A percentile compares a stretch with the other conserved stretches of the same genome.
Evolutionary conservation across 495 filamentous ascomycete species (phyloP).

Genomic region (Hypoxylon crocopeplum): DNA sequence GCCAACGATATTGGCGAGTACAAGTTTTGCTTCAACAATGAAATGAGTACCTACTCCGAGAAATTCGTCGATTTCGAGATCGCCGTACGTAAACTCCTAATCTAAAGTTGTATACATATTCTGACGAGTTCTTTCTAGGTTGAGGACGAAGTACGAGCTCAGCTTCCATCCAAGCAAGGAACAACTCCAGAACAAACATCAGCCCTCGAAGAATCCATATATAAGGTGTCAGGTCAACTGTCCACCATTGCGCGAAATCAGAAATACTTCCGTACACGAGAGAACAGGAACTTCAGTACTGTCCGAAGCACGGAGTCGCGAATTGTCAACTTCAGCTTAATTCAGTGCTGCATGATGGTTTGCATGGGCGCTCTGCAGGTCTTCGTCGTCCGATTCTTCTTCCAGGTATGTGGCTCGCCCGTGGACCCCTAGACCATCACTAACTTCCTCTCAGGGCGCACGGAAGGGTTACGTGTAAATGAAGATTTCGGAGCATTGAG

Average conservation of each 20-base stretch:
- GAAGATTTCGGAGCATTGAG: constrained; percentile 17
- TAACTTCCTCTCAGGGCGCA: constrained; percentile 52
- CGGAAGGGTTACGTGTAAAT: constrained; percentile 66
- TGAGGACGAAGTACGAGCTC: constrained; percentile 86
- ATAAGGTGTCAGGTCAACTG: constrained; percentile 90
- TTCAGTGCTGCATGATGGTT: constrained; percentile 90
- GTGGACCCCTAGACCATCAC: neutral
- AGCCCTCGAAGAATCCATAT: constrained; percentile 91
- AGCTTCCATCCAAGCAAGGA: constrained; percentile 89
- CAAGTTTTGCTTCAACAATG: constrained; percentile 97
- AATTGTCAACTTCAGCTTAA: constrained; percentile 96
- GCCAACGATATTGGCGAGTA: constrained; percentile 94
- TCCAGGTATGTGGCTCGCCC: constrained; percentile 68
- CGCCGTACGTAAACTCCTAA: constrained; percentile 65
- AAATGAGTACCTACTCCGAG: constrained; percentile 97
- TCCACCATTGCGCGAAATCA: constrained; percentile 98
- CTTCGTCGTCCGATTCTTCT: constrained; percentile 98
- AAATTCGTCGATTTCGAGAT: constrained; percentile 99
- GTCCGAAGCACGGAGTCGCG: constrained; percentile 93
- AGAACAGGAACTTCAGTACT: constrained; percentile 98
- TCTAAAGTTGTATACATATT: neutral
- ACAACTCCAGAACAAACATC: constrained; percentile 90
- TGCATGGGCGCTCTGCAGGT: constrained; percentile 97
- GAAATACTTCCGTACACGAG: constrained; percentile 98
- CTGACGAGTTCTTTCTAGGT: constrained; percentile 62